phyloP scores from a whole-genome alignment of 306 rosid genomes.

The Coriaria nepalensis region DNA sequence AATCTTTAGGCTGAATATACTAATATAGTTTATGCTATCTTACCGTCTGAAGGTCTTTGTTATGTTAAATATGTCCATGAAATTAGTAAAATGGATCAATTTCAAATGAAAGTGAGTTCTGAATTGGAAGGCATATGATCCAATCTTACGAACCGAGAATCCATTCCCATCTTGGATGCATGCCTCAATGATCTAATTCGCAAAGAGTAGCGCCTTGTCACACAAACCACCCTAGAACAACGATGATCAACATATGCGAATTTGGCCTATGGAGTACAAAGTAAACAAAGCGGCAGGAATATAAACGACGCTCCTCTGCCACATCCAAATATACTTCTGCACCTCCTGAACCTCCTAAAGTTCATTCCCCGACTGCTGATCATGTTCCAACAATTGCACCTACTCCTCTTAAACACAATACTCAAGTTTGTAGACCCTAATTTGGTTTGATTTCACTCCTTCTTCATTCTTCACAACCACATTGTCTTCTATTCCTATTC shows the following conservation, averaged over 20 bases:
- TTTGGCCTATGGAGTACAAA: not conserved
- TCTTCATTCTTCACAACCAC: too few species aligned
- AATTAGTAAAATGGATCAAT: constrained; percentile 2
- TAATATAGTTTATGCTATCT: not conserved
- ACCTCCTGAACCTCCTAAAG: not conserved
- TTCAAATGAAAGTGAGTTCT: constrained; percentile 1
- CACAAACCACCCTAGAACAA: constrained; percentile 6
- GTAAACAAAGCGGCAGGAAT: not conserved
- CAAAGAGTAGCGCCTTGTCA: not conserved
- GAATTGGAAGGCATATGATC: not conserved
- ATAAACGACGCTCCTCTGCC: not conserved
- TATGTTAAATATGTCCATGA: constrained; percentile 1
- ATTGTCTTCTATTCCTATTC: not conserved
- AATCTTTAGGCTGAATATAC: too few species aligned
- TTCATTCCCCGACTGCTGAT: not conserved
- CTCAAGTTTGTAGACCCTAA: not conserved
- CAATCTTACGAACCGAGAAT: constrained; percentile 1
- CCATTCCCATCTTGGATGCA: not conserved
- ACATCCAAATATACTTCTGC: not conserved
- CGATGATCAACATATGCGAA: not conserved
- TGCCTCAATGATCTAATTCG: constrained; percentile 1
- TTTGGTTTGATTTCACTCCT: not conserved
- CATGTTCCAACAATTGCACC: not conserved
- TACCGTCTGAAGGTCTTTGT: not conserved
- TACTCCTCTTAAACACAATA: not conserved